Evolutionary conservation across 192 early-diverging fungal genomes (phyloP), one percentile per base, ranked within the genome.

Genomic region (Backusella tuberculispora): DNA sequence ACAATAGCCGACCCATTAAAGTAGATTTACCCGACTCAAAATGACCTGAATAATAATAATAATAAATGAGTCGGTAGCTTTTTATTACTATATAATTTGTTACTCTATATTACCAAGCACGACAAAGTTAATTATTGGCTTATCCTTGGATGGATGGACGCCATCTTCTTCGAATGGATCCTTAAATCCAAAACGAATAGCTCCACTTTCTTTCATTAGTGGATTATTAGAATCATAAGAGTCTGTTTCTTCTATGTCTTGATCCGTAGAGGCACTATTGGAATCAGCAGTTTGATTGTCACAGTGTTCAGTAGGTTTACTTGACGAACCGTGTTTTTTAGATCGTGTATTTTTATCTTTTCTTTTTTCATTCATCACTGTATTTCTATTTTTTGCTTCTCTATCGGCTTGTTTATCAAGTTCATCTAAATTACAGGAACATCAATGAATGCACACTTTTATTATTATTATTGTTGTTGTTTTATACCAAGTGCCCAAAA

Each of bases 11-110:
- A 0, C 98, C 98, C 96, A 98, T 97, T 69, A 97, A 79, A 34
- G 98, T 99, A 71, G 91, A 93, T 83, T 99, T 99, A 60, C 98
- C 98, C 7, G 96, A 95, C 78, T 99, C 96, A 3, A 97, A 96
- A 78, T 99, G 97, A 0, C 97, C 93, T 50, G 19, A 15, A 50
- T n/a, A n/a, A n/a, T n/a, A n/a, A n/a, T n/a, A n/a, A n/a, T n/a
- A n/a, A n/a, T n/a, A 19, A n/a, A 50, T 6, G 19, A 8, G 19
- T 50, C n/a, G 19, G 7, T 50, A 17, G 17, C 48, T 50, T 2
- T 50, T 7, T 8, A 7, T 15, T 6, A 17, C 15, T 48, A 17
- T 15, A 1, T 6, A 17, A 48, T 48, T 4, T 17, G 13, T 48
- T 5, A 17, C n/a, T 6, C n/a, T 50, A 8, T 50, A 17, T 50